Percentiles rank a stretch among this genome's conserved stretches.
These are phyloP conservation scores for Amanita pseudoporphyria DNA, from an alignment of 768 basidiomycete genomes.

Conservation along the genomic window DNA sequence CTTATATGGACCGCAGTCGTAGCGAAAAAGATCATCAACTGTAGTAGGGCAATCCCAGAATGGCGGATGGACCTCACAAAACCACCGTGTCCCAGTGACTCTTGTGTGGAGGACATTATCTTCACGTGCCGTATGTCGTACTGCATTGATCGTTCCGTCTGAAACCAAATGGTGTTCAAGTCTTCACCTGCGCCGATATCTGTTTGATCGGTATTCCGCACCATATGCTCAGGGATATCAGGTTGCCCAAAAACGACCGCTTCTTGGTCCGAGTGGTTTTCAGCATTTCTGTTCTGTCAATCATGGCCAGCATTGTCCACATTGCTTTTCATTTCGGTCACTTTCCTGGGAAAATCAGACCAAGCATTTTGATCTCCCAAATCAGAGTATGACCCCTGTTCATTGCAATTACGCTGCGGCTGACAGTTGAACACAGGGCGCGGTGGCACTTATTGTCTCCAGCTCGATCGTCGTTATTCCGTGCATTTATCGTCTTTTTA, in stretches of 20 bases:
- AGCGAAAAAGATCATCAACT: conserved; percentile 10
- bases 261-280: conserved; percentile 17
- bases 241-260: conserved; percentile 13
- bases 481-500: conserved; percentile 4
- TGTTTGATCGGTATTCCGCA: conserved; percentile 17
- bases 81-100: conserved; percentile 10
- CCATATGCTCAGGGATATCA: conserved; percentile 16
- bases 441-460: conserved; percentile 14
- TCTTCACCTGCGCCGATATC: conserved; percentile 12
- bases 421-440: conserved; percentile 9
- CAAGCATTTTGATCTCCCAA: conserved; percentile 9
- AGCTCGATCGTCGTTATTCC: conserved; percentile 15
- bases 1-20: conserved; percentile 8
- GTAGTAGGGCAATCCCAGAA: not conserved
- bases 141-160: not conserved
- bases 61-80: conserved; percentile 10
- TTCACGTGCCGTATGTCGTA: conserved; percentile 10
- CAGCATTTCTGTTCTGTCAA: conserved; percentile 15
- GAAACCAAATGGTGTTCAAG: not conserved
- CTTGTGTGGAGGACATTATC: conserved; percentile 5
- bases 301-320: conserved; percentile 14
- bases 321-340: conserved; percentile 12
- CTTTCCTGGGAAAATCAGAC: conserved; percentile 4
- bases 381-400: conserved; percentile 13
- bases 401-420: not conserved